Conservation (phyloP, 1,284 basidiomycete species). For the Fistulinella staudtii region DNA sequence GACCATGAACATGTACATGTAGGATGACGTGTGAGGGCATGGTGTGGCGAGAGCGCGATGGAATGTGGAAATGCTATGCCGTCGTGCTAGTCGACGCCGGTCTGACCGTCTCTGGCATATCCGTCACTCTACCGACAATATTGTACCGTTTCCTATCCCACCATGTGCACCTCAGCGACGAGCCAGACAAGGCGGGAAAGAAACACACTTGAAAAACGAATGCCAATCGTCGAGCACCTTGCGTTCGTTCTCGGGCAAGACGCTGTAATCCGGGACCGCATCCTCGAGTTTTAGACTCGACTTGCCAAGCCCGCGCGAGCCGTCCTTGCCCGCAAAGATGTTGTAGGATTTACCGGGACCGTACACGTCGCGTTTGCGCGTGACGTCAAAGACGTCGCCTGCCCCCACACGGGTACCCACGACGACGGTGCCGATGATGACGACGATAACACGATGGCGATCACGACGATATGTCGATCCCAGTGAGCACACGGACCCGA, state of each 20-base stretch:
- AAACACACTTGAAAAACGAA: constrained; percentile 63
- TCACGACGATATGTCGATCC: too few species aligned
- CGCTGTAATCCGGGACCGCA: constrained; percentile 85
- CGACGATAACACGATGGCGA: background rate
- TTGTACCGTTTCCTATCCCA: constrained; percentile 82
- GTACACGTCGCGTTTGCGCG: constrained; percentile 77
- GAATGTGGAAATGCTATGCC: too few species aligned
- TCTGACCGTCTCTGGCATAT: constrained; percentile 37
- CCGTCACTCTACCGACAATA: constrained; percentile 65
- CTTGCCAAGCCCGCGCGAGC: constrained; percentile 76
- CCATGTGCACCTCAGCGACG: too few species aligned
- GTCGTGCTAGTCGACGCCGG: too few species aligned
- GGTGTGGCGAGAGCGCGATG: too few species aligned
- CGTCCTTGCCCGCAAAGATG: constrained; percentile 88
- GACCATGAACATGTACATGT: too few species aligned
- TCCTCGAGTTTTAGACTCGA: constrained; percentile 87
- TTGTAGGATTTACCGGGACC: constrained; percentile 69
- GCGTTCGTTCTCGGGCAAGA: constrained; percentile 67
- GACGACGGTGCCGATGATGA: too few species aligned
- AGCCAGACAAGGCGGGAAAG: background rate
- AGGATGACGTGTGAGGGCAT: too few species aligned
- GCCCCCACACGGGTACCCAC: background rate
- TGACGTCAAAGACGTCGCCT: constrained; percentile 87
- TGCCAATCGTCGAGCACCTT: constrained; percentile 93
- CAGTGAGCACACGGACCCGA: too few species aligned